These are phyloP conservation scores for Podospora australis DNA, from an alignment of 495 filamentous ascomycete genomes.

Conservation along the genomic window DNA sequence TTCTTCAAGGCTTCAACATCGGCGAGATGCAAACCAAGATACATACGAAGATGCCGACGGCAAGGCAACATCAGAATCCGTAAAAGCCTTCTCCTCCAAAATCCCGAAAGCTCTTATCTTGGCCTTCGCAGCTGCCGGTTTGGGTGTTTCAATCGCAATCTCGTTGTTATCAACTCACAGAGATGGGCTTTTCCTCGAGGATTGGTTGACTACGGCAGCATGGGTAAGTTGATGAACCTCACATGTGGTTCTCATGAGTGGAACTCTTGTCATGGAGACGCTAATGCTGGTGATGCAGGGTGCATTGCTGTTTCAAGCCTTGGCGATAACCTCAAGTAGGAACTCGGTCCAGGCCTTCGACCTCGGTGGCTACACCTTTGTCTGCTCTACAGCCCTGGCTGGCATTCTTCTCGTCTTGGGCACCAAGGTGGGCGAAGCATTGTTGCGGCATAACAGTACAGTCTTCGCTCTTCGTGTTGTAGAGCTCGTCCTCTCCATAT, in stretches of 20 bases:
- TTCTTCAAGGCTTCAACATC: constrained; percentile 21
- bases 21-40: constrained; percentile 27
- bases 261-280: background rate
- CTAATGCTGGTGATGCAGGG: constrained; percentile 19
- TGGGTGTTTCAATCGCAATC: constrained; percentile 37
- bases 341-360: constrained; percentile 40
- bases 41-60: constrained; percentile 61
- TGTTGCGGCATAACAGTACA: constrained; percentile 20
- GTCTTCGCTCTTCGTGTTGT: constrained; percentile 31
- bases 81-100: constrained; percentile 46
- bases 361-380: constrained; percentile 39
- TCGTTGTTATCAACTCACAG: constrained; percentile 34
- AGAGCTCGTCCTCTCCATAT: constrained; percentile 32
- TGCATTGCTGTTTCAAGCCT: constrained; percentile 42
- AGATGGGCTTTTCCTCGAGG: constrained; percentile 24
- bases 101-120: constrained; percentile 42
- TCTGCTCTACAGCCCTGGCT: constrained; percentile 36
- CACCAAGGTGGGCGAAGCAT: constrained; percentile 22
- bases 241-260: too few species aligned
- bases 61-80: constrained; percentile 48
- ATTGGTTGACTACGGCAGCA: constrained; percentile 36
- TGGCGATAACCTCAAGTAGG: constrained; percentile 35
- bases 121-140: constrained; percentile 38
- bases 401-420: constrained; percentile 35
- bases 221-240: too few species aligned